A percentile compares a stretch with the other conserved stretches of the same genome.
These are phyloP conservation scores for Dalbergia cochinchinensis DNA, from an alignment of 306 rosid species.

Conservation along the genomic window DNA sequence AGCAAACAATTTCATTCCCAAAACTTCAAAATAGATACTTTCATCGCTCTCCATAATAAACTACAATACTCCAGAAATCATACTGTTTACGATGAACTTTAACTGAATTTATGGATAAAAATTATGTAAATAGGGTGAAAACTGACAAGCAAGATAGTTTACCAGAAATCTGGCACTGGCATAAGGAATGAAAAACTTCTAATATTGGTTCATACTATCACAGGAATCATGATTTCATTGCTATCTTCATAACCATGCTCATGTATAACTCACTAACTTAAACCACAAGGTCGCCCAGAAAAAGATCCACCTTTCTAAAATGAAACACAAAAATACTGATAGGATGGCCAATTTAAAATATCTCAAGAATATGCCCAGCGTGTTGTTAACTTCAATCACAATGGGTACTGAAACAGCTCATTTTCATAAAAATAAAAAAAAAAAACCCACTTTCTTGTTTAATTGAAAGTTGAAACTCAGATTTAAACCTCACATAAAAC, in stretches of 20 bases:
- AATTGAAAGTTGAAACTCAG: too few relatives aligned
- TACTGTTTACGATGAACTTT: not conserved
- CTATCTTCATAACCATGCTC: not conserved
- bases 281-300: not conserved
- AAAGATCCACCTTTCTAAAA: not conserved
- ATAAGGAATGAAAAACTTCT: not conserved
- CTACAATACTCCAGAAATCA: not conserved
- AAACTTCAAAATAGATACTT: not conserved
- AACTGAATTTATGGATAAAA: not conserved
- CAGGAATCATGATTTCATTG: not conserved
- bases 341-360: not conserved
- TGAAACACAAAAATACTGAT: not conserved
- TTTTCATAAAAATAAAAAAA: not conserved
- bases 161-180: not conserved
- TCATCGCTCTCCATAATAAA: not conserved
- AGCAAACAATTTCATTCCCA: not conserved
- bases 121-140: not conserved
- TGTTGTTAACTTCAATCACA: not conserved
- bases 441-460: too few relatives aligned
- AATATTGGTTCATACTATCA: not conserved
- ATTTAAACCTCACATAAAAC: not conserved
- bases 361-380: not conserved
- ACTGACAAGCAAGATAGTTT: not conserved
- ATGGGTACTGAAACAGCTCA: not conserved
- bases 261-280: not conserved